Conservation (phyloP, 768 basidiomycete genomes). For the Sporobolomyces pararoseus region DNA sequence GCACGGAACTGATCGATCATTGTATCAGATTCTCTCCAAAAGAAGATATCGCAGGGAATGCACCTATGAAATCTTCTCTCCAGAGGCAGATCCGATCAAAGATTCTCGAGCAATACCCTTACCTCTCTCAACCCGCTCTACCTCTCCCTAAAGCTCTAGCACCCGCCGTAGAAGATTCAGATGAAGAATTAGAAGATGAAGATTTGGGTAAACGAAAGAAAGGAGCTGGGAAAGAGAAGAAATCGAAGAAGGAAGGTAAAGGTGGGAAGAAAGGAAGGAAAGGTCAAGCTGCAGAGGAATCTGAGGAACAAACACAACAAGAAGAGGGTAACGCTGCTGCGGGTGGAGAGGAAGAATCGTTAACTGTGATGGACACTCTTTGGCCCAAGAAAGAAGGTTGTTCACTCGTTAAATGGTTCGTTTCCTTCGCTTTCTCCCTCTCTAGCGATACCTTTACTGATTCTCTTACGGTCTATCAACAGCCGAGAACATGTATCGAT, state of each 20-base stretch:
- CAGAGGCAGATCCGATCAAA: slow-evolving; percentile 80
- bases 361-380: slow-evolving; percentile 77
- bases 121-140: slow-evolving; percentile 50
- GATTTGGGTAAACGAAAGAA: slow-evolving; percentile 40
- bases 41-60: slow-evolving; percentile 75
- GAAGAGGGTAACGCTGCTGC: slow-evolving; percentile 33
- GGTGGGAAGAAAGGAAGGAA: slow-evolving; percentile 43
- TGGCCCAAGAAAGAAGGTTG: slow-evolving; percentile 99
- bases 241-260: slow-evolving; percentile 24
- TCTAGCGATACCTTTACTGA: background rate
- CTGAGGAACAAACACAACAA: slow-evolving; percentile 32
- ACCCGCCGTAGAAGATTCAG: background rate
- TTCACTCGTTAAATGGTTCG: slow-evolving; percentile 87
- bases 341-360: slow-evolving; percentile 50
- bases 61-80: slow-evolving; percentile 86
- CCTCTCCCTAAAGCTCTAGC: slow-evolving; percentile 13
- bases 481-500: slow-evolving; percentile 95
- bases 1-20: background rate
- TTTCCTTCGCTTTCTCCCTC: slow-evolving; percentile 2
- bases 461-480: background rate
- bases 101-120: slow-evolving; percentile 70
- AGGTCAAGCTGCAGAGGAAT: slow-evolving; percentile 33
- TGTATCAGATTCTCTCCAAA: slow-evolving; percentile 53
- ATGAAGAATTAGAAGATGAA: slow-evolving; percentile 33
- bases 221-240: slow-evolving; percentile 23